Evolutionary conservation across 306 rosid genomes (phyloP), one percentile per base, ranked within the genome.

Genomic region (Dryas alaskensis): DNA sequence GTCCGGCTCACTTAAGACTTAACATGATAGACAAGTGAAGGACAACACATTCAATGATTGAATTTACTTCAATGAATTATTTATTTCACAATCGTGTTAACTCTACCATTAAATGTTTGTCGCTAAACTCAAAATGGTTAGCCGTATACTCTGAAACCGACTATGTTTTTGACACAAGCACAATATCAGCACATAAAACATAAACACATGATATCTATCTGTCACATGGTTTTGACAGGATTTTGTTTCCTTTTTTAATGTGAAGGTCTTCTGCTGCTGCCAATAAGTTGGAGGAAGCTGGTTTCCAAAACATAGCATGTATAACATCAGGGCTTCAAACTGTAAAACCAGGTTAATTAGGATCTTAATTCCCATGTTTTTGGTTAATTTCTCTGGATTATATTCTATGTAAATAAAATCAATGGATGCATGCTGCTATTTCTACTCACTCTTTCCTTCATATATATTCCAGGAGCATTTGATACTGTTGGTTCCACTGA

Each of bases 221-320:
- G 37, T 31, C 37, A 1, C 37, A 22, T 22, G 22, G 22, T 57
- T 79, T 78, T 75, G 76, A 74, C 79, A 59, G 50, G 76, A 47
- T 48, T 75, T n/a, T 76, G 66, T 79, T 76, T 83, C 44, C 60
- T 77, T 72, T 77, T 72, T 70, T 74, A 79, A 49, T 86, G 80
- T 76, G 40, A 87, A 94, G 97, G 85, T 94, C 98, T 73, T 9
- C 96, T 10, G 90, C 88, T 60, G 98, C 97, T 70, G 96, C 98
- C 6, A 77, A 47, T 40, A 83, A 61, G 79, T 81, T 94, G 81
- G 98, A 91, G 64, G 67, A 83, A 78, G 92, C 91, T n/a, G 98
- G 98, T 60, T 94, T 79, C 70, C 65, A 72, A 80, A 84, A 88
- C 83, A 55, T 94, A 59, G 95, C 96, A 69, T 87, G 96, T 81